Evolutionary conservation across 768 basidiomycete species (phyloP), one percentile per base, ranked within the genome.

Genomic region (Russula sp.): DNA sequence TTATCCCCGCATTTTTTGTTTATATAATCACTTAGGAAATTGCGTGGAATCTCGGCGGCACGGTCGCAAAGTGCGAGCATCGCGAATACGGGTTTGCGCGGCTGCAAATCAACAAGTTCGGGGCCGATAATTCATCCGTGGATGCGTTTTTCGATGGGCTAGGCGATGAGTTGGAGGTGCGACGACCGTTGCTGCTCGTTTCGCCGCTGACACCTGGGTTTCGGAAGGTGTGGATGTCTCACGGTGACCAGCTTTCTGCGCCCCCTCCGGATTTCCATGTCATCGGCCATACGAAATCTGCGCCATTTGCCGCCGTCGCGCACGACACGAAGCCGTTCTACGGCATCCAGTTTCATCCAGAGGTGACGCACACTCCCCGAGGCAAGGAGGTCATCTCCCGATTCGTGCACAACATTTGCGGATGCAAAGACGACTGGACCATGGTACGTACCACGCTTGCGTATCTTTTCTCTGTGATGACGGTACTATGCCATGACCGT

Each of bases 301-400:
- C 96, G 0, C 96, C 96, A 0, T 98, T 80, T 72, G 95, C 95
- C 11, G 95, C 95, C 2, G 84, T 98, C 65, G 93, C 93, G 7
- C 97, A 99, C 76, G 78, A 94, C 70, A 77, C 84, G 6, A 94
- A 91, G 70, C 86, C 90, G 0, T 80, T 97, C 71, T 99, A 93
- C 68, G 97, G 96, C 35, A 97, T 99, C 47, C 97, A 99, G 71
- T 99, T 98, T 79, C 97, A 99, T 72, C 94, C 96, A 0, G 97
- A 99, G 76, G 97, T 99, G 31, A 98, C 97, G 0, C 96, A 99
- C 73, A 91, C 91, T 31, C 86, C 85, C 8, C 85, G 83, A 59
- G 97, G 96, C 14, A 93, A 87, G 72, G 92, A 92, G 71, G 84
- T 99, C 60, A 90, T 99, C 62, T 84, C 84, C 27, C 82, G 84